Evolutionary conservation across 2,329 filamentous ascomycete species (phyloP).

Genomic region (Bertia moriformis): DNA sequence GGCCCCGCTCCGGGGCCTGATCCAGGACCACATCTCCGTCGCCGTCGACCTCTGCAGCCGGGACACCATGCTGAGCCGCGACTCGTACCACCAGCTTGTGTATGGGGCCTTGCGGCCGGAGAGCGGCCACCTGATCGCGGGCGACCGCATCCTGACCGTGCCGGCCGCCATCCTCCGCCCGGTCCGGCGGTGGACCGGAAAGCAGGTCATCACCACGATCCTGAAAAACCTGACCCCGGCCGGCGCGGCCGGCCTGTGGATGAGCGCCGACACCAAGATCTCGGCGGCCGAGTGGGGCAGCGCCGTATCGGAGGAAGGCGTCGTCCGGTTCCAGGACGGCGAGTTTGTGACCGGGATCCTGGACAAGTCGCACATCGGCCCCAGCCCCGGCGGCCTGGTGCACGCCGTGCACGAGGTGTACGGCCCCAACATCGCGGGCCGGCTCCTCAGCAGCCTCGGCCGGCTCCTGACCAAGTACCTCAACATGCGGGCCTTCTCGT

Average conservation of each 20-base stretch:
- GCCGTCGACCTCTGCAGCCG: constrained; percentile 79
- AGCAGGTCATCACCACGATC: constrained; percentile 86
- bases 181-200: constrained; percentile 75
- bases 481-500: constrained; percentile 89
- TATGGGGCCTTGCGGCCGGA: constrained; percentile 84
- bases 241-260: constrained; percentile 61
- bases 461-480: constrained; percentile 78
- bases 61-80: constrained; percentile 77
- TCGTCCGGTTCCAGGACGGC: constrained; percentile 71
- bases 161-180: constrained; percentile 74
- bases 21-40: constrained; percentile 96
- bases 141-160: constrained; percentile 68
- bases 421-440: constrained; percentile 72
- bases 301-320: constrained; percentile 56
- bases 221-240: constrained; percentile 78
- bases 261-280: constrained; percentile 67
- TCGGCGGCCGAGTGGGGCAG: constrained; percentile 66
- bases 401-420: constrained; percentile 90
- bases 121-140: constrained; percentile 66
- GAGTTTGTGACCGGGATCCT: constrained; percentile 82
- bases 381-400: constrained; percentile 71
- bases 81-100: constrained; percentile 84
- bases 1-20: constrained; percentile 84
- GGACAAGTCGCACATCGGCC: constrained; percentile 89
- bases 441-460: constrained; percentile 76